Conservation (phyloP, 1,284 basidiomycete species). For the Melanopsichium pennsylvanicum region DNA sequence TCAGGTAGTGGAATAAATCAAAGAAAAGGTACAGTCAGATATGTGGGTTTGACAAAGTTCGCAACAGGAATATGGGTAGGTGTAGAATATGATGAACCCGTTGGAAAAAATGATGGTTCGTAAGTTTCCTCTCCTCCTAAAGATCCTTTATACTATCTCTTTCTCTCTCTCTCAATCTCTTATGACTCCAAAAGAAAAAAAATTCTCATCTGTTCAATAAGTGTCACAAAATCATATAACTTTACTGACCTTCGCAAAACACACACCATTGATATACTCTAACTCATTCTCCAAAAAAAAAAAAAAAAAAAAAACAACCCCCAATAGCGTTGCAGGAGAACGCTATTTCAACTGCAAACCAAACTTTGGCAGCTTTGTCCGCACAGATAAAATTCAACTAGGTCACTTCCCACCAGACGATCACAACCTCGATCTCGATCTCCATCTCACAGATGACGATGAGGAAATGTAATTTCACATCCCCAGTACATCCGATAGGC, state of each 20-base stretch:
- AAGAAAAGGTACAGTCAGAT: conserved; percentile 84
- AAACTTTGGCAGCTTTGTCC: conserved; percentile 85
- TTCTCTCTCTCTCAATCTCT: not conserved
- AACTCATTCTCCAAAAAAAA: not conserved
- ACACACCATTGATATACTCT: too few relatives aligned
- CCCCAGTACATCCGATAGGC: too few relatives aligned
- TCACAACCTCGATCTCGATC: conserved; percentile 28
- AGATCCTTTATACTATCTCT: too few relatives aligned
- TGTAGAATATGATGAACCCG: conserved; percentile 92
- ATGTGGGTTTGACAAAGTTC: conserved; percentile 82
- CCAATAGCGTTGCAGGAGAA: conserved; percentile 78
- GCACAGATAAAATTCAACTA: conserved; percentile 80
- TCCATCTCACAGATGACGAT: conserved; percentile 32
- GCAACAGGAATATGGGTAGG: conserved; percentile 80
- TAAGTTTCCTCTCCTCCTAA: conserved; percentile 73
- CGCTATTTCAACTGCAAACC: conserved; percentile 82
- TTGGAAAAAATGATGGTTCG: conserved; percentile 94
- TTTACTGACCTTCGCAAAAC: too few relatives aligned
- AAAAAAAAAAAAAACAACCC: not conserved
- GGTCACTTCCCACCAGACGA: conserved; percentile 78
- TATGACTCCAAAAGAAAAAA: too few relatives aligned
- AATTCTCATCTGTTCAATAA: too few relatives aligned
- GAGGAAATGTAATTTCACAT: conserved; percentile 47
- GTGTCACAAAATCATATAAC: too few relatives aligned
- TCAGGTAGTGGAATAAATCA: conserved; percentile 61